Percentiles rank a stretch among this genome's conserved stretches.
These are phyloP conservation scores for Recurvomyces mirabilis DNA, from an alignment of 495 filamentous ascomycete species.

Conservation along the genomic window DNA sequence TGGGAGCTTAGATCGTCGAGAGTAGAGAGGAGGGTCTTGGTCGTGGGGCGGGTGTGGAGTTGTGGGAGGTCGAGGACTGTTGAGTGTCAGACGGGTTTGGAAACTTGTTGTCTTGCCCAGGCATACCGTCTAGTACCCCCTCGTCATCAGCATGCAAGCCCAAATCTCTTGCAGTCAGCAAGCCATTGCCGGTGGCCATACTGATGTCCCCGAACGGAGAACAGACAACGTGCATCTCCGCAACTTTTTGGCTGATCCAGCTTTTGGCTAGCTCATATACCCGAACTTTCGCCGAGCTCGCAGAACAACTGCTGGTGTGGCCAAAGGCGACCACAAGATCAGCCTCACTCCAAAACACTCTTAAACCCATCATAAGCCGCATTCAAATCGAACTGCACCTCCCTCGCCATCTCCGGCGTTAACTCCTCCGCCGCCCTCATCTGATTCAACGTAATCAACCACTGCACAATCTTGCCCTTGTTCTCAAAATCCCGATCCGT, in stretches of 20 bases:
- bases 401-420: slow-evolving; percentile 71
- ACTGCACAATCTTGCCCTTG: slow-evolving; percentile 92
- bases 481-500: slow-evolving; percentile 87
- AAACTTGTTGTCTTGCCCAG: too few relatives aligned
- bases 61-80: slow-evolving; percentile 40
- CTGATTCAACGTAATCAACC: slow-evolving; percentile 93
- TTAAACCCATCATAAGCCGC: slow-evolving; percentile 89
- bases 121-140: slow-evolving; percentile 7
- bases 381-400: slow-evolving; percentile 81
- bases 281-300: too few relatives aligned
- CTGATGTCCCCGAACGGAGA: too few relatives aligned
- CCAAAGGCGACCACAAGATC: too few relatives aligned
- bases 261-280: too few relatives aligned
- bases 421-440: slow-evolving; percentile 93
- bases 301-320: too few relatives aligned
- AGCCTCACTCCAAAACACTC: slow-evolving; percentile 43
- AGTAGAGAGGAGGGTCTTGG: slow-evolving; percentile 27
- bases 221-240: too few relatives aligned
- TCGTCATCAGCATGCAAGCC: background rate
- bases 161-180: background rate
- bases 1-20: slow-evolving; percentile 29
- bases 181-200: background rate
- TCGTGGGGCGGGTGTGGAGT: slow-evolving; percentile 36
- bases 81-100: background rate
- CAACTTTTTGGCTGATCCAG: too few relatives aligned